These are phyloP conservation scores for Meripilus lineatus DNA, from an alignment of 1,284 basidiomycete species.

Conservation along the genomic window DNA sequence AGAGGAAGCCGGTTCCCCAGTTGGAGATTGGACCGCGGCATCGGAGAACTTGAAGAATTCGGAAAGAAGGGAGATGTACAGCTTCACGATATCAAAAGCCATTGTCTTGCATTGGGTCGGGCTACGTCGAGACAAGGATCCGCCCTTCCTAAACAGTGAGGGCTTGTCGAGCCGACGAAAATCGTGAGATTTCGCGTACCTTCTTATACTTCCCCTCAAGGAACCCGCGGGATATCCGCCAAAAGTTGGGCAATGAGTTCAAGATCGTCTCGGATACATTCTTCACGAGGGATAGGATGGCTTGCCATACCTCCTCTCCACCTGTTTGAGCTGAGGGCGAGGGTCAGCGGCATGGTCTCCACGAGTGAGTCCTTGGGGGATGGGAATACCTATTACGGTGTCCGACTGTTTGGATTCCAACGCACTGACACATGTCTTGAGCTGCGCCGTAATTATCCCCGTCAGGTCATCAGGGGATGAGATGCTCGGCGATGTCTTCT, in stretches of 20 bases:
- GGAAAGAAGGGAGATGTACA: slow-evolving; percentile 83
- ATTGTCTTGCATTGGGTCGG: slow-evolving; percentile 84
- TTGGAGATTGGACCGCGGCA: slow-evolving; percentile 51
- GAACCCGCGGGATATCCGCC: slow-evolving; percentile 88
- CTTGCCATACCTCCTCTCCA: slow-evolving; percentile 81
- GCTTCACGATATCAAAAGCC: slow-evolving; percentile 86
- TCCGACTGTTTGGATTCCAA: slow-evolving; percentile 66
- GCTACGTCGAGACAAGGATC: slow-evolving; percentile 51
- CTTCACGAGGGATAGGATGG: slow-evolving; percentile 70
- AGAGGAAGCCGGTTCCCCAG: slow-evolving; percentile 27
- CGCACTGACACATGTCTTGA: slow-evolving; percentile 52
- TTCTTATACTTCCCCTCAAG: slow-evolving; percentile 85
- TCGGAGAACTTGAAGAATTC: slow-evolving; percentile 90
- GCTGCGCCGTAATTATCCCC: slow-evolving; percentile 43
- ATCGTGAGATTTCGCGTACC: not conserved
- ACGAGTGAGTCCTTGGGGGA: not conserved
- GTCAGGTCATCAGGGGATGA: slow-evolving; percentile 36
- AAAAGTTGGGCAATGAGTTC: slow-evolving; percentile 83
- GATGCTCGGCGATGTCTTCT: slow-evolving; percentile 33
- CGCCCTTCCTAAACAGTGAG: not conserved
- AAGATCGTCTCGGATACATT: slow-evolving; percentile 66
- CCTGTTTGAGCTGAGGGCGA: slow-evolving; percentile 27
- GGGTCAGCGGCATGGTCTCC: not conserved
- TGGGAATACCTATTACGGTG: slow-evolving; percentile 47
- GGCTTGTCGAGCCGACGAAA: not conserved